Percentiles rank a stretch among this genome's conserved stretches.
phyloP scores from a whole-genome alignment of 768 basidiomycete genomes.

The Suillus subaureus region DNA sequence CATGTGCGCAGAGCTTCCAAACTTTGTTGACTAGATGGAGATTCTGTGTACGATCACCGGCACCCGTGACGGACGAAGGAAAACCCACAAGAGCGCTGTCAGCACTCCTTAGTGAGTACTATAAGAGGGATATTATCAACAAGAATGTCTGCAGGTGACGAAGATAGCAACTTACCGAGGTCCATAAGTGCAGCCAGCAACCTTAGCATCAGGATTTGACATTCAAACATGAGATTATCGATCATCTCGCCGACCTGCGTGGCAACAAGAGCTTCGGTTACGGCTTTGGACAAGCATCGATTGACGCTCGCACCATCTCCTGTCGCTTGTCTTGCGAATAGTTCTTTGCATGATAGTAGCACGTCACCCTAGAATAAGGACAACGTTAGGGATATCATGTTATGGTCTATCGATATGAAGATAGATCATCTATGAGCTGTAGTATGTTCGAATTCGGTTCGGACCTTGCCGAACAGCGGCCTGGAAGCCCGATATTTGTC shows the following conservation, averaged over 20 bases:
- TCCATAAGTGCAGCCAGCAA: constrained; percentile 26
- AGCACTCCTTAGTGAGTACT: constrained; percentile 63
- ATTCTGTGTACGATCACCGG: constrained; percentile 45
- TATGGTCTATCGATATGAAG: no score
- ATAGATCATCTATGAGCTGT: no score
- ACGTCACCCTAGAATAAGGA: constrained; percentile 61
- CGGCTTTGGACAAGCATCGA: constrained; percentile 60
- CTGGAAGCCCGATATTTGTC: no score
- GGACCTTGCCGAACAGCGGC: no score
- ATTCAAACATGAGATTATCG: constrained; percentile 27
- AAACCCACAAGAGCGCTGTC: constrained; percentile 34
- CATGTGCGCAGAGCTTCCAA: constrained; percentile 49
- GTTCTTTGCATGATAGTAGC: constrained; percentile 51
- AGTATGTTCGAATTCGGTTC: no score
- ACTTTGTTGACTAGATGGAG: constrained; percentile 52
- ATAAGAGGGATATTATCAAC: not conserved
- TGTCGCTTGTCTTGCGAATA: constrained; percentile 31
- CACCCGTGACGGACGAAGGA: constrained; percentile 24
- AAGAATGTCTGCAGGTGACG: not conserved
- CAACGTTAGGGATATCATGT: constrained; percentile 35
- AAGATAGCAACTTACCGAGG: constrained; percentile 25
- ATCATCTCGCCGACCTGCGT: constrained; percentile 53
- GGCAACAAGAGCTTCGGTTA: constrained; percentile 71
- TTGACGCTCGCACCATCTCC: constrained; percentile 49
- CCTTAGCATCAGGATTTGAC: constrained; percentile 14